These are phyloP conservation scores for Carex parvula DNA, from an alignment of 176 grass and related monocot species.

Conservation along the genomic window DNA sequence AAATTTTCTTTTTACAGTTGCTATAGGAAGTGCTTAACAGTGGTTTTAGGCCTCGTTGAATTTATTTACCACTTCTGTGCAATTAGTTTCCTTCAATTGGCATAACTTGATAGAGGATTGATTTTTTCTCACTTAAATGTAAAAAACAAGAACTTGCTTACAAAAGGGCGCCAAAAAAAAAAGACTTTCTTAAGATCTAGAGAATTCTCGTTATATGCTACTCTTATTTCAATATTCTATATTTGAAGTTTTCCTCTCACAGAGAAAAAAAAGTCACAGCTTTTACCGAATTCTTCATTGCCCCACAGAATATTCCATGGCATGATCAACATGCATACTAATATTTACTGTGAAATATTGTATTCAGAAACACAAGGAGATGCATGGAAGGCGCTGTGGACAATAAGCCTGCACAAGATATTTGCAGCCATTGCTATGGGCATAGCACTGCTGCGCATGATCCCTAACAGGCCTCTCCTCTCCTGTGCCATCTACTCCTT, in stretches of 20 bases:
- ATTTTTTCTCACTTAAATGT: not conserved
- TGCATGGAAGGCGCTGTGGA: constrained; percentile 95
- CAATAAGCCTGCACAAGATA: constrained; percentile 95
- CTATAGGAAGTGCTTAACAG: not conserved
- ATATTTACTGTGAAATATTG: too few relatives aligned
- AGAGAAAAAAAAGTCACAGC: not conserved
- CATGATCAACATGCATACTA: not conserved
- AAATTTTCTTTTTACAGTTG: not conserved
- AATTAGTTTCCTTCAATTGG: not conserved
- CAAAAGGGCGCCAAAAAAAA: not conserved
- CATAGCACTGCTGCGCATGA: constrained; percentile 76
- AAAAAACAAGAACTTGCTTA: not conserved
- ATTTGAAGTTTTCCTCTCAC: not conserved
- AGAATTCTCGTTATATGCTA: not conserved
- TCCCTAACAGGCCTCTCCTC: constrained; percentile 67
- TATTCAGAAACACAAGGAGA: constrained; percentile 77
- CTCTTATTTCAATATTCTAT: not conserved
- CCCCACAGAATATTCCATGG: not conserved
- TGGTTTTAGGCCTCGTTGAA: not conserved
- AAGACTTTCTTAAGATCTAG: not conserved
- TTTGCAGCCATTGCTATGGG: constrained; percentile 96
- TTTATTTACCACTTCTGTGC: not conserved
- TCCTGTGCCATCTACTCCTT: constrained; percentile 71
- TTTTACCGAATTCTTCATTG: too few relatives aligned
- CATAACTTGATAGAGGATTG: not conserved